Evolutionary conservation across 2,329 filamentous ascomycete species (phyloP).

Genomic region (Dactylellina cionopaga): DNA sequence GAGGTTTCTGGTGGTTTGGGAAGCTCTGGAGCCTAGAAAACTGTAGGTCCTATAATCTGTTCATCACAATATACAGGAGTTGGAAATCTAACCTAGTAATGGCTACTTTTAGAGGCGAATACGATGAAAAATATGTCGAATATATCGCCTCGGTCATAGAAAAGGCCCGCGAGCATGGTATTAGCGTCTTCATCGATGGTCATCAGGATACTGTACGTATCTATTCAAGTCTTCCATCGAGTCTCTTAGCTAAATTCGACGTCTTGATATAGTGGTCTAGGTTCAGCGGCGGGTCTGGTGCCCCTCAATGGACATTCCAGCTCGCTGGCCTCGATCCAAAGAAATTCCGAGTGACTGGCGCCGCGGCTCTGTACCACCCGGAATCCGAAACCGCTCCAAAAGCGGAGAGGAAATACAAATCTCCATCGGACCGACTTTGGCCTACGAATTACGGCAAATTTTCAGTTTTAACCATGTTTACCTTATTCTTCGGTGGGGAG

Average conservation of each 20-base stretch:
- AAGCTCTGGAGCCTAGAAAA: constrained; percentile 60
- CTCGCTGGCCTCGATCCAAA: constrained; percentile 60
- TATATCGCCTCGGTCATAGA: constrained; percentile 61
- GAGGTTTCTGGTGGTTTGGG: constrained; percentile 63
- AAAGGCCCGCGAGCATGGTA: constrained; percentile 61
- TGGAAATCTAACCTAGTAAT: not conserved
- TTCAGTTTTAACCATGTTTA: constrained; percentile 89
- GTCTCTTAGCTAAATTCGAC: not conserved
- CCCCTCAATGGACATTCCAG: constrained; percentile 63
- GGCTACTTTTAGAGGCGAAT: constrained; percentile 52
- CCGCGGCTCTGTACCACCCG: constrained; percentile 51
- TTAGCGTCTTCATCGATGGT: constrained; percentile 63
- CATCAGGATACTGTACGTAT: constrained; percentile 61
- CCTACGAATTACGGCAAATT: constrained; percentile 94
- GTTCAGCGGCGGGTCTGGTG: constrained; percentile 62
- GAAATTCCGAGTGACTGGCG: constrained; percentile 53
- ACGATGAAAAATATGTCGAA: constrained; percentile 61
- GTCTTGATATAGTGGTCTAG: constrained; percentile 59
- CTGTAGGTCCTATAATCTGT: constrained; percentile 47
- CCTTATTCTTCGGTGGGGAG: constrained; percentile 87
- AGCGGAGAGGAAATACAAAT: constrained; percentile 51
- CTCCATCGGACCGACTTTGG: constrained; percentile 70
- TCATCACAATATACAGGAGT: not conserved
- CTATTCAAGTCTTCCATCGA: not conserved
- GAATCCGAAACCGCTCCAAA: constrained; percentile 48